Percentiles rank a stretch among this genome's conserved stretches.
Evolutionary conservation across 305 asterid genomes (phyloP).

Genomic region (Striga hermonthica): DNA sequence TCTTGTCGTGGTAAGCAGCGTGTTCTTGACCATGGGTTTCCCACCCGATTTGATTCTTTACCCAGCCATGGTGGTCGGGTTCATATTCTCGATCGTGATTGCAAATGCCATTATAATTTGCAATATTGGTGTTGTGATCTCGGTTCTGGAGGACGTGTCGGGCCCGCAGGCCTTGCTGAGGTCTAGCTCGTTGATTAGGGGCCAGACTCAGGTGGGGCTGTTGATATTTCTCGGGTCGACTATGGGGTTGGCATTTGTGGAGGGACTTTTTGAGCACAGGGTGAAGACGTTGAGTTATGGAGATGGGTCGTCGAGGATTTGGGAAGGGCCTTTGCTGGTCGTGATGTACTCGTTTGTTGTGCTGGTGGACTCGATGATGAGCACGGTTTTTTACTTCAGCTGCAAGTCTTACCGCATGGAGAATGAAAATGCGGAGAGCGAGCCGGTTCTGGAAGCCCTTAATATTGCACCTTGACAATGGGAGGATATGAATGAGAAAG

Average conservation of each 20-base stretch:
- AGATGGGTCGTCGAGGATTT: constrained; percentile 85
- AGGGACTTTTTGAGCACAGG: constrained; percentile 86
- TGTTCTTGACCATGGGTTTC: constrained; percentile 68
- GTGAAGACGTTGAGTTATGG: constrained; percentile 85
- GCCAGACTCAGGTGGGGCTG: constrained; percentile 89
- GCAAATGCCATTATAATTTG: constrained; percentile 79
- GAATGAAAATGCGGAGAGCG: constrained; percentile 48
- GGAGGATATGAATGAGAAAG: background rate
- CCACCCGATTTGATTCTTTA: constrained; percentile 68
- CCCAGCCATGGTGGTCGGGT: constrained; percentile 76
- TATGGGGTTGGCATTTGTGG: constrained; percentile 76
- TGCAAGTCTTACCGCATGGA: constrained; percentile 81
- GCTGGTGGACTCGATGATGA: constrained; percentile 88
- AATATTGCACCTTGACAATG: constrained; percentile 37
- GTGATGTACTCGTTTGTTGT: constrained; percentile 75
- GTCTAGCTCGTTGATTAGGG: constrained; percentile 72
- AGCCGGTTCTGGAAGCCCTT: constrained; percentile 61
- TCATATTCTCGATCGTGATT: constrained; percentile 61
- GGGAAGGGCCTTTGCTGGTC: constrained; percentile 97
- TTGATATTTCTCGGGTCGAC: constrained; percentile 87
- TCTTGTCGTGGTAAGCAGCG: constrained; percentile 49
- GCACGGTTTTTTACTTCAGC: constrained; percentile 87
- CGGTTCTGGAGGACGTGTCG: constrained; percentile 80
- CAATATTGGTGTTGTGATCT: constrained; percentile 74
- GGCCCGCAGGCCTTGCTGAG: constrained; percentile 77